A percentile compares a stretch with the other conserved stretches of the same genome.
Evolutionary conservation across 192 early-diverging fungal genomes (phyloP).

Genomic region (Globomyces pollinis-pini): DNA sequence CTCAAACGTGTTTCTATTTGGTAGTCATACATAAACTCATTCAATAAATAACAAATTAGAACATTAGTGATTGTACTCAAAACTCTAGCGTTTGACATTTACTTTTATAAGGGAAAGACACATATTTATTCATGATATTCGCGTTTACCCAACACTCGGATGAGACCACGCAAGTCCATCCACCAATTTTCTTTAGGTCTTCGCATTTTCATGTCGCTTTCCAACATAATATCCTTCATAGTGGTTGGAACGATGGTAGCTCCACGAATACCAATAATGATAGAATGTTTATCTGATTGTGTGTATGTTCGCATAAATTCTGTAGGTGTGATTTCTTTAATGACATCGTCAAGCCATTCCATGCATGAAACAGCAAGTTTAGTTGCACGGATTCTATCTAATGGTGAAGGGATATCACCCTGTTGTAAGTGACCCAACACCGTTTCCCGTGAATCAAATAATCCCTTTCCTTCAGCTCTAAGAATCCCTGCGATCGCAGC

Average conservation of each 20-base stretch:
- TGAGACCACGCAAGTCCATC: slow-evolving; percentile 29
- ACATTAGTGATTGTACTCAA: too few species aligned
- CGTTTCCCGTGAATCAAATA: slow-evolving; percentile 85
- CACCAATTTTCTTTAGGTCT: slow-evolving; percentile 70
- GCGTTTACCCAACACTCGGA: slow-evolving; percentile 40
- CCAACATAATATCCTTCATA: slow-evolving; percentile 50
- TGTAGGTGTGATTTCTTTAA: slow-evolving; percentile 23
- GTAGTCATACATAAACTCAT: too few species aligned
- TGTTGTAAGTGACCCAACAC: slow-evolving; percentile 95
- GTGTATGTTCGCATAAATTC: slow-evolving; percentile 34
- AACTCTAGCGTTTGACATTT: too few species aligned
- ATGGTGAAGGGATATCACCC: slow-evolving; percentile 84
- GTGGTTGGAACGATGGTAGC: slow-evolving; percentile 67
- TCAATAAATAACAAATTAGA: too few species aligned
- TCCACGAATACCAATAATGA: slow-evolving; percentile 77
- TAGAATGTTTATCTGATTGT: slow-evolving; percentile 48
- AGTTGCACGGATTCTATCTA: slow-evolving; percentile 92
- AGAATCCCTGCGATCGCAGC: slow-evolving; percentile 79
- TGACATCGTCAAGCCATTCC: slow-evolving; percentile 72
- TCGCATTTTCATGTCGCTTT: slow-evolving; percentile 79
- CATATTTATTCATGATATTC: slow-evolving; percentile 16
- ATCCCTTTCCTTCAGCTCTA: slow-evolving; percentile 73
- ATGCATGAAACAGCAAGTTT: slow-evolving; percentile 73
- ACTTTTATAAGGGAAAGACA: too few species aligned
- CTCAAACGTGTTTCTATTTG: background rate